Conservation (phyloP, 2,329 filamentous ascomycete genomes). For the Fusarium devonianum region DNA sequence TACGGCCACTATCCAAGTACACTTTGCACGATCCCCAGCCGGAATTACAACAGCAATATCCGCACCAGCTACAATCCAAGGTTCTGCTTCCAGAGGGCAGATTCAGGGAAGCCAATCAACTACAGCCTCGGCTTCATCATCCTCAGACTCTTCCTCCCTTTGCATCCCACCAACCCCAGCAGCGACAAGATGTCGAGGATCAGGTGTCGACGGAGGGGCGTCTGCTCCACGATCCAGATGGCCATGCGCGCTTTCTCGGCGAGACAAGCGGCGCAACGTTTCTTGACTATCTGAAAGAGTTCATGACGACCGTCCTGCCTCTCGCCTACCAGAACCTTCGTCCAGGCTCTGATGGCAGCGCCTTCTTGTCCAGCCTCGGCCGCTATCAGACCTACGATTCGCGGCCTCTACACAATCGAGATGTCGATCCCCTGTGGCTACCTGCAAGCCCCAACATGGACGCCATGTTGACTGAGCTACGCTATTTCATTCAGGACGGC, state of each 20-base stretch:
- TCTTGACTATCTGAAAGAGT: slow-evolving; percentile 57
- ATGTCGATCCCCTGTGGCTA: slow-evolving; percentile 51
- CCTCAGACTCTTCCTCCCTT: slow-evolving; percentile 5
- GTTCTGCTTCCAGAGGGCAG: slow-evolving; percentile 18
- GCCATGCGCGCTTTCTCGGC: slow-evolving; percentile 55
- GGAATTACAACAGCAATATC: slow-evolving; percentile 23
- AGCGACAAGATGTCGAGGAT: slow-evolving; percentile 37
- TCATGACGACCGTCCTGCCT: slow-evolving; percentile 52
- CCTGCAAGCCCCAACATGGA: slow-evolving; percentile 49
- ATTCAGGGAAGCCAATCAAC: slow-evolving; percentile 12
- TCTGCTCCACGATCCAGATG: slow-evolving; percentile 54
- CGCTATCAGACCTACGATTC: slow-evolving; percentile 58
- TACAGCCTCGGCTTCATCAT: slow-evolving; percentile 13
- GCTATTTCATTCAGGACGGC: slow-evolving; percentile 56
- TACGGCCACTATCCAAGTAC: slow-evolving; percentile 12
- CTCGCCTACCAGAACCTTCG: slow-evolving; percentile 41
- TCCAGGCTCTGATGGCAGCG: slow-evolving; percentile 33
- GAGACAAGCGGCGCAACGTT: slow-evolving; percentile 60
- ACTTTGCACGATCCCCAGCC: slow-evolving; percentile 27
- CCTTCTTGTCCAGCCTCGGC: slow-evolving; percentile 53
- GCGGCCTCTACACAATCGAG: slow-evolving; percentile 47
- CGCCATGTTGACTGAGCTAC: slow-evolving; percentile 50
- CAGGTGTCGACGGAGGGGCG: slow-evolving; percentile 47
- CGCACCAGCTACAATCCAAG: slow-evolving; percentile 13
- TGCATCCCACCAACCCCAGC: slow-evolving; percentile 8